These are phyloP conservation scores for Lithocarpus polystachyus DNA, from an alignment of 306 rosid genomes.

Conservation along the genomic window DNA sequence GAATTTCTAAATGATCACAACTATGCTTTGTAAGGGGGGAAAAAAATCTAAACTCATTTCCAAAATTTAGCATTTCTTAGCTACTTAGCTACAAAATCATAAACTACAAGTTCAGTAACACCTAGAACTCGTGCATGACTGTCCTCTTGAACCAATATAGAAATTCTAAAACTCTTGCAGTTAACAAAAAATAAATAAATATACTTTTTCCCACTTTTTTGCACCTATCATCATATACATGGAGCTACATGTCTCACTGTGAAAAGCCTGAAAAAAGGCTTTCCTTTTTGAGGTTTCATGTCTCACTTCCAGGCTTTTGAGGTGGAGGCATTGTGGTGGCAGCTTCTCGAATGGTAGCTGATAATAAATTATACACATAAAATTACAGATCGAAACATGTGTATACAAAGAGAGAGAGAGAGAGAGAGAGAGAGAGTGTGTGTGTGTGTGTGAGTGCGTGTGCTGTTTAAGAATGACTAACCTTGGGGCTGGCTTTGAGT, in stretches of 20 bases:
- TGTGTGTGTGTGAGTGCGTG: too few species aligned
- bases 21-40: background rate
- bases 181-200: conserved; percentile 23
- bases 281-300: background rate
- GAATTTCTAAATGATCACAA: background rate
- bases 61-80: background rate
- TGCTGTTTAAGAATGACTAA: conserved; percentile 28
- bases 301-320: conserved; percentile 43
- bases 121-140: background rate
- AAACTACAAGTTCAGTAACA: conserved; percentile 17
- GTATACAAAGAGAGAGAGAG: background rate
- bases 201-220: background rate
- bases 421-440: background rate
- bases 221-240: background rate
- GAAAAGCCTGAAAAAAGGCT: too few species aligned
- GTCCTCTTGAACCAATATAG: conserved; percentile 4
- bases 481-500: conserved; percentile 50
- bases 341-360: conserved; percentile 43
- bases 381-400: background rate
- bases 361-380: conserved; percentile 16
- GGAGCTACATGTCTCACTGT: conserved; percentile 12
- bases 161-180: background rate
- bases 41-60: background rate
- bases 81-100: background rate
- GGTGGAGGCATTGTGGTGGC: conserved; percentile 28